Base-by-base conservation (phyloP, 306 rosid genomes). In the Morella rubra region DNA sequence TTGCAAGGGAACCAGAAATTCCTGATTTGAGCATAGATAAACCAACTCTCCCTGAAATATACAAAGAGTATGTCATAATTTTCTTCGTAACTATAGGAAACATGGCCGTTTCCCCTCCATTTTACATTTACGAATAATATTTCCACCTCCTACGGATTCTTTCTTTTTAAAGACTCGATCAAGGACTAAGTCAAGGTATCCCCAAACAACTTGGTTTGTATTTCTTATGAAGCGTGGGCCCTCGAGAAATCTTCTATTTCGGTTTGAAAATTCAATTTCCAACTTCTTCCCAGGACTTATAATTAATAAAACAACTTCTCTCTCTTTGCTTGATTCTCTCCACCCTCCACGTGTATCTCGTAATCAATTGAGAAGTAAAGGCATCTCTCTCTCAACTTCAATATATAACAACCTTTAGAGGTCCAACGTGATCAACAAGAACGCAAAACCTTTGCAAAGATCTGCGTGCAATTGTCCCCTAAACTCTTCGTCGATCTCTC, bases 331-430 rank as follows among this genome's bases (percentile, higher is more conserved):
- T 2, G 37, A 32, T 32, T 32, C 37, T 32, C 37, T 32, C 3
- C 37, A 65, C 50, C 14, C 45, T 41, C 27, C 49, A 41, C 18
- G 8, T n/a, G 12, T 65, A 65, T 24, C 71, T 32, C 5, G 8
- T 41, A 15, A 65, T 18, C 41, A 15, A 40, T 41, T 10, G 12
- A 5, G 37, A 16, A 7, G 16, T 41, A 2, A 40, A 37, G n/a
- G n/a, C 13, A n/a, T 4, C 59, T 69, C 11, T n/a, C 19, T 52
- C 56, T 81, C 75, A 20, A 20, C 71, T 69, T 56, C 45, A 3
- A 56, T 81, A 72, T 64, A 64, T 79, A 74, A 73, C 32, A 46
- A 52, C 50, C 55, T 49, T 59, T 58, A 3, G 41, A 53, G n/a
- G 11, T 52, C 72, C 61, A 41, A 7, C 27, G 15, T 13, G 58